Base-by-base conservation (phyloP, 2,329 filamentous ascomycete species). In the Graphiopsis chlorocephala region DNA sequence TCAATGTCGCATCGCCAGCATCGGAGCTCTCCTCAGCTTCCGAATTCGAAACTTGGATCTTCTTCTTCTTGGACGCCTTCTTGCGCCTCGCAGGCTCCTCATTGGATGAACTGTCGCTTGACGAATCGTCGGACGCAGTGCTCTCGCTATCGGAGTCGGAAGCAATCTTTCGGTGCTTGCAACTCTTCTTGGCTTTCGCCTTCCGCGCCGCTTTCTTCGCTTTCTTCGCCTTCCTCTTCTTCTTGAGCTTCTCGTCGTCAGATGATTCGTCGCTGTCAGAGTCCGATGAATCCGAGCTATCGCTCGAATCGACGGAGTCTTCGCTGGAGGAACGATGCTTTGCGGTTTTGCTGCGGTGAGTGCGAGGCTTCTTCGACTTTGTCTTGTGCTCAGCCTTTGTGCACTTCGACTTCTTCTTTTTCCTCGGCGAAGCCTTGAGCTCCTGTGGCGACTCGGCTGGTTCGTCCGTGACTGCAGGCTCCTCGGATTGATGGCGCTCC, bases 161-260 rank as follows among this genome's bases (percentile, higher is more conserved):
- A 23, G 28, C 57, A 10, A 47, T 57, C 23, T 66, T 60, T 20
- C 64, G 57, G n/a, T 56, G 53, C 61, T 52, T 66, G 48, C 56
- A 33, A 33, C 15, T 61, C 33, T 62, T 64, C 48, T 59, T 59
- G n/a, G 47, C 25, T 47, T 53, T 53, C 15, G 26, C 63, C 64
- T 50, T 72, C 68, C 35, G 70, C 65, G 61, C 60, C 4, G 64
- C 65, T 12, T 56, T 28, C 50, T 64, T 60, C 5, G 61, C 38
- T 55, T 68, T 70, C 67, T 68, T 70, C 3, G 47, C 45, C 12
- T 60, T 52, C 56, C 67, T 69, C 53, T 70, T 73, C 67, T 68
- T 68, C 64, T 68, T 71, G 20, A 64, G 65, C 42, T 66, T 68
- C 38, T 72, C 71, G 25, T 70, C 68, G 15, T 70, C 68, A 8